Base-by-base conservation (phyloP, 2,329 filamentous ascomycete genomes). In the Blastomyces parvus region DNA sequence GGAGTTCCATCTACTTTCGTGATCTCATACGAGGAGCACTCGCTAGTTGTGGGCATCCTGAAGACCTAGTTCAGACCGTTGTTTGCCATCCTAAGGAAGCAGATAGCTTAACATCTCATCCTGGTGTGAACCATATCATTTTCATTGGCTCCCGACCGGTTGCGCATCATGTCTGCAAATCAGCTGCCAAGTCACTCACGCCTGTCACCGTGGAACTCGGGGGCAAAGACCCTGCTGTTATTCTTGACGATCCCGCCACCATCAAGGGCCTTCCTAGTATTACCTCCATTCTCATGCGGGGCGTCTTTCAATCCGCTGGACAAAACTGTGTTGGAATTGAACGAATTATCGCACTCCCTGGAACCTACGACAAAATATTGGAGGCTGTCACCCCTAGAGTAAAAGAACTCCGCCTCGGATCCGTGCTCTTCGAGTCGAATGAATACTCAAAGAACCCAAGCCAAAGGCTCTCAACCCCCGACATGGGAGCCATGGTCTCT, bases 271-370 rank as follows among this genome's bases (percentile, higher is more conserved):
- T 97, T 64, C 77, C 84, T 4, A 85, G 88, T 52, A 87, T 97
- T 59, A 84, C 85, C 48, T 89, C 91, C 66, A 88, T 95, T 66
- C 84, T 97, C 66, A 87, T 99, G 78, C 86, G 94, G 61, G 94
- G 93, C 61, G 91, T 90, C 11, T 99, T 97, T 78, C 94, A 99
- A 76, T 91, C 91, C 60, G 88, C 91, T 19, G 94, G 94, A 0
- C 94, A 99, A 76, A 99, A 99, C 78, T 99, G 94, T 77, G 93
- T 99, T 72, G 94, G 94, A 62, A 93, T 97, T 68, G 94, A 99
- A 79, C 89, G 94, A 63, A 87, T 97, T 71, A 87, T 97, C 69
- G 90, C 88, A 30, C 83, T 89, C 19, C 87, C 90, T 1, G 80
- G 79, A n/a, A 82, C 90, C 60, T 96, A 97, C 78, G 82, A 88